Percentiles rank a stretch among this genome's conserved stretches.
Conservation (phyloP, 2,329 filamentous ascomycete species). For the Biscogniauxia sp. region DNA sequence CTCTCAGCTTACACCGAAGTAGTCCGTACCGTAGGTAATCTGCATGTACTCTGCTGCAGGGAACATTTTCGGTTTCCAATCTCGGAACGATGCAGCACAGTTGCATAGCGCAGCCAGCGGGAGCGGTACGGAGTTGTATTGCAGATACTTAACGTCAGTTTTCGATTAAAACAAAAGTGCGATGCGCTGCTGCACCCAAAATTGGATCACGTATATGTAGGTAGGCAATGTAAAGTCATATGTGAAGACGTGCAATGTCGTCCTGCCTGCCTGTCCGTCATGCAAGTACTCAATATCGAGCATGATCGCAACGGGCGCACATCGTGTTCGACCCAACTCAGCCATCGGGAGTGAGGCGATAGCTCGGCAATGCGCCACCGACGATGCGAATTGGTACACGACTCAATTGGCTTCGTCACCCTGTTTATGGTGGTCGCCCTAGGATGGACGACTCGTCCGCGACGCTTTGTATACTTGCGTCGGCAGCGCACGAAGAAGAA, state of each 20-base stretch:
- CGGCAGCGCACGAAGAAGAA: not conserved
- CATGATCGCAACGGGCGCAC: not conserved
- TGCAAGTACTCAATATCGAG: not conserved
- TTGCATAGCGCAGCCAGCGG: not conserved
- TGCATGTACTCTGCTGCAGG: not conserved
- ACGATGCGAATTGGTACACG: not conserved
- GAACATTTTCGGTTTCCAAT: not conserved
- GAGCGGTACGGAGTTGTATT: not conserved
- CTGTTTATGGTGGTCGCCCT: not conserved
- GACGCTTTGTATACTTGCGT: not conserved
- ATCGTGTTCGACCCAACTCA: not conserved
- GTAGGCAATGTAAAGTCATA: not conserved
- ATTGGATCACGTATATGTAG: not conserved
- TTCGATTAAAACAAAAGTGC: not conserved
- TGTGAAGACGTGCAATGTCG: no score
- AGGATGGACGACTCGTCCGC: not conserved
- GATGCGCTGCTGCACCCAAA: not conserved
- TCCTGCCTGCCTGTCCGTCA: no score
- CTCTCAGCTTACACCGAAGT: not conserved
- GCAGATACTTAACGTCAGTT: not conserved
- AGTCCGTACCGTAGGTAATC: not conserved
- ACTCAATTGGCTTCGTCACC: not conserved
- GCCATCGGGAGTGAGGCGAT: not conserved
- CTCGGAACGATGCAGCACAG: not conserved
- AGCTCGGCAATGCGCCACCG: not conserved